Percentiles rank a stretch among this genome's conserved stretches.
Evolutionary conservation across 164 flowering plant genomes (phyloP).

Genomic region (Magnolia officinalis): DNA sequence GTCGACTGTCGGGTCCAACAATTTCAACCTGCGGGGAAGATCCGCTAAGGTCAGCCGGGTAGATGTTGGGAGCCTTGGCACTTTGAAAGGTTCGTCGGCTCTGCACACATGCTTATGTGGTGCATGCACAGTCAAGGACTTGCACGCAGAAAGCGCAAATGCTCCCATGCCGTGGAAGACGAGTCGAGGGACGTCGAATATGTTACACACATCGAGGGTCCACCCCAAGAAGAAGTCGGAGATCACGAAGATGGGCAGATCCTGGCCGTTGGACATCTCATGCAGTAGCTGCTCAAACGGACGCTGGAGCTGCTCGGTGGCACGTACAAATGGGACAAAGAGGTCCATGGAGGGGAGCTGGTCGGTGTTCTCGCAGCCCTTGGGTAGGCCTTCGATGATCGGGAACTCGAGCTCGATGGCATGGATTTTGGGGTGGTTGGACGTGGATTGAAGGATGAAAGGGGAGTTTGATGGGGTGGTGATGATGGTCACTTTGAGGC

Average conservation of each 20-base stretch:
- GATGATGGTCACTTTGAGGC: slow-evolving; percentile 27
- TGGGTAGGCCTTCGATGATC: slow-evolving; percentile 14
- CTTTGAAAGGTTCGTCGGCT: neutral
- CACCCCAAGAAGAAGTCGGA: slow-evolving; percentile 29
- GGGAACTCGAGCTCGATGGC: slow-evolving; percentile 29
- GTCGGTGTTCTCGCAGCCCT: slow-evolving; percentile 32
- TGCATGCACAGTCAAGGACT: neutral
- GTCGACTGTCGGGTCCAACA: neutral
- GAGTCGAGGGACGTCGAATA: no score
- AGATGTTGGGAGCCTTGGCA: slow-evolving; percentile 12
- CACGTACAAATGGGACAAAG: slow-evolving; percentile 12
- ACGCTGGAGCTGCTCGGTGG: slow-evolving; percentile 20
- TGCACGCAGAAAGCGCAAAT: slow-evolving; percentile 21
- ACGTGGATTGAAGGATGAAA: slow-evolving; percentile 1
- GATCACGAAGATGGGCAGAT: slow-evolving; percentile 33
- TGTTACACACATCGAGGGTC: no score
- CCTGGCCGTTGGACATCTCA: slow-evolving; percentile 12
- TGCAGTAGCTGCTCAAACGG: slow-evolving; percentile 21
- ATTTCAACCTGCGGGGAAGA: slow-evolving; percentile 5
- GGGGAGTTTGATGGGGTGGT: slow-evolving; percentile 34
- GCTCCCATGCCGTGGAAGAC: slow-evolving; percentile 41
- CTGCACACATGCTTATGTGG: neutral
- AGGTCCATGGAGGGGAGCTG: slow-evolving; percentile 28
- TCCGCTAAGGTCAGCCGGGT: slow-evolving; percentile 14
- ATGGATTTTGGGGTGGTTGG: slow-evolving; percentile 14